Evolutionary conservation across 371 early-diverging fungal genomes (phyloP).

Genomic region (Mortierella sp.): DNA sequence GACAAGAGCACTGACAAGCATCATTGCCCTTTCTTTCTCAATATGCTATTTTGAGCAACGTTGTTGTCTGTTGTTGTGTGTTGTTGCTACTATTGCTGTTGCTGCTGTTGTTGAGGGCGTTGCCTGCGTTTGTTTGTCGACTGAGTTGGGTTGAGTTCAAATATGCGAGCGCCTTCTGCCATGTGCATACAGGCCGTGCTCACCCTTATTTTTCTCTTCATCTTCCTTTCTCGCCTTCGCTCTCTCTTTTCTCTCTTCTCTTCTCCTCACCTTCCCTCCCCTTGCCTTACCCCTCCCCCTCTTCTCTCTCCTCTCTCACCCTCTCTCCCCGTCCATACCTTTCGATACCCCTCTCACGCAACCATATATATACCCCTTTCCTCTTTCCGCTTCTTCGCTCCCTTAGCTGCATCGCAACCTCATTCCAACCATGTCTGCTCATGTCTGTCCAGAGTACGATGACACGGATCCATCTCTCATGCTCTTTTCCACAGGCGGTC

Average conservation of each 20-base stretch:
- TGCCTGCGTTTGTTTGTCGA: background rate
- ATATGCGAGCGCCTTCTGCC: background rate
- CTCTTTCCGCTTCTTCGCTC: background rate
- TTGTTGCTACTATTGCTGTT: background rate
- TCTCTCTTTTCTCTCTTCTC: background rate
- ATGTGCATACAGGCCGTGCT: constrained; percentile 4
- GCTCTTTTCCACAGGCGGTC: constrained; percentile 3
- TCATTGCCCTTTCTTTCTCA: background rate
- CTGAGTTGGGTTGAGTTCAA: constrained; percentile 1
- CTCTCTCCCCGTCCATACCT: background rate
- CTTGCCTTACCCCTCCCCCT: background rate
- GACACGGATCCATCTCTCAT: constrained; percentile 4
- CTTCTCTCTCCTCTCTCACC: constrained; percentile 3
- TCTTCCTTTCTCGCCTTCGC: background rate
- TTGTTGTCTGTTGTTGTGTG: background rate
- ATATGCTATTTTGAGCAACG: background rate
- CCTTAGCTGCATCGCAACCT: background rate
- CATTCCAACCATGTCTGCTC: background rate
- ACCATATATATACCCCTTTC: background rate
- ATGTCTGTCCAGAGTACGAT: constrained; percentile 14
- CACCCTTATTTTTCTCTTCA: background rate
- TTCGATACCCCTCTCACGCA: background rate
- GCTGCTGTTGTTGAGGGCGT: background rate
- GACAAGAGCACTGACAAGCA: background rate
- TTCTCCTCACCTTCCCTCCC: background rate